These are phyloP conservation scores for Penicillium turbatum DNA, from an alignment of 495 filamentous ascomycete species.

Conservation along the genomic window DNA sequence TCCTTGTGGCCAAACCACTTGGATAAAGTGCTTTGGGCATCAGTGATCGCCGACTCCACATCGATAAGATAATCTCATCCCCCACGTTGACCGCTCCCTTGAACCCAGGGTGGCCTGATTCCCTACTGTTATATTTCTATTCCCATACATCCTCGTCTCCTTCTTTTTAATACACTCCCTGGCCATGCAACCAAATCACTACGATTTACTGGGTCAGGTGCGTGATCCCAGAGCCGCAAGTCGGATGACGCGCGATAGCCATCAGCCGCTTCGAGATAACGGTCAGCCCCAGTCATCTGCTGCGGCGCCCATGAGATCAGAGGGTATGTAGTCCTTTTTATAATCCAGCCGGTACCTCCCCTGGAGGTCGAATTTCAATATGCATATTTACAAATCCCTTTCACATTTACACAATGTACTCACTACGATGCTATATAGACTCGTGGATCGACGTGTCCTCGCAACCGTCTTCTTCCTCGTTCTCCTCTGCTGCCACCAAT, in stretches of 20 bases:
- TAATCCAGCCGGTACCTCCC: conserved; percentile 14
- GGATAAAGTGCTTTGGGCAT: conserved; percentile 21
- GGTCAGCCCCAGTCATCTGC: conserved; percentile 37
- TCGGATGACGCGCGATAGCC: conserved; percentile 41
- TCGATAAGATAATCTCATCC: conserved; percentile 29
- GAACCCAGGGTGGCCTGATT: conserved; percentile 27
- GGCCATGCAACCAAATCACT: conserved; percentile 46
- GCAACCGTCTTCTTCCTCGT: conserved; percentile 82
- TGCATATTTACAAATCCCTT: conserved; percentile 22
- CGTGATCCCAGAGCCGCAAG: conserved; percentile 37
- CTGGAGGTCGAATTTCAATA: conserved; percentile 18
- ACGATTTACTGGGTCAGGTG: conserved; percentile 45
- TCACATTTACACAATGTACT: conserved; percentile 44
- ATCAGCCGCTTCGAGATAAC: conserved; percentile 29
- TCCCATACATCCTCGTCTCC: conserved; percentile 9
- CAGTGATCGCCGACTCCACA: conserved; percentile 24
- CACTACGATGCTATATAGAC: conserved; percentile 61
- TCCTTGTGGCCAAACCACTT: background rate
- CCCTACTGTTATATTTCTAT: conserved; percentile 11
- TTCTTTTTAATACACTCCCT: conserved; percentile 5
- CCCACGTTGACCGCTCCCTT: conserved; percentile 30
- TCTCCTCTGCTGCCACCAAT: conserved; percentile 70
- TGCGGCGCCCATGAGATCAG: conserved; percentile 42
- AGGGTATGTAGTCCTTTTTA: conserved; percentile 37
- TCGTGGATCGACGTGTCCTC: conserved; percentile 97